These are phyloP conservation scores for Moesziomyces aphidis DNA, from an alignment of 1,284 basidiomycete species.

Conservation along the genomic window DNA sequence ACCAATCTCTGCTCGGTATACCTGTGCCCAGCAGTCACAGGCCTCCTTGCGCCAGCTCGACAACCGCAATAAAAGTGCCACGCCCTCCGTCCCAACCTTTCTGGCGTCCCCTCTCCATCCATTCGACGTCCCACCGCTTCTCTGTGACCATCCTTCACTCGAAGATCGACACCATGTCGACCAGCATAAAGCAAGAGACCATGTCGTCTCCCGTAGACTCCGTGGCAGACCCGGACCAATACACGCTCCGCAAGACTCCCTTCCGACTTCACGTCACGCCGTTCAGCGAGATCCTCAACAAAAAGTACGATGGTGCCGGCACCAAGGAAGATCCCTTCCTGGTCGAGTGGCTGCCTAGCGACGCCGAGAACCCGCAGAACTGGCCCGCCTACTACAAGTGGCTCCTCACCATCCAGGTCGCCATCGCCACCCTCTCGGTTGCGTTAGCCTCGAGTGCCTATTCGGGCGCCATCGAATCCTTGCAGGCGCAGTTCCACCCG, in stretches of 20 bases:
- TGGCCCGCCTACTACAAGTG: slow-evolving; percentile 44
- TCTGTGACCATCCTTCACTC: background rate
- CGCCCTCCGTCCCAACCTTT: no score
- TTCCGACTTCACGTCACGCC: slow-evolving; percentile 66
- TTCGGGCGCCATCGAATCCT: slow-evolving; percentile 51
- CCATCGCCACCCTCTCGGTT: slow-evolving; percentile 60
- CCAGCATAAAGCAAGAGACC: background rate
- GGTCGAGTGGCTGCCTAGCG: slow-evolving; percentile 58
- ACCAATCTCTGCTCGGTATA: no score
- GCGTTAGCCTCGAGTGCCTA: slow-evolving; percentile 57
- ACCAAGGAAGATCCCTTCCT: slow-evolving; percentile 69
- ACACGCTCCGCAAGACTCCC: slow-evolving; percentile 38
- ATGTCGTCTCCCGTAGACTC: background rate
- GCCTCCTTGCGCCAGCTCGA: background rate
- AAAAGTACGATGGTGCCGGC: slow-evolving; percentile 68
- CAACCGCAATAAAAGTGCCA: slow-evolving; percentile 3
- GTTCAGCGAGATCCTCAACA: slow-evolving; percentile 66
- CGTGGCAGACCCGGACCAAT: slow-evolving; percentile 19
- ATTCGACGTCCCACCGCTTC: background rate
- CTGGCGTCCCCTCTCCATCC: no score
- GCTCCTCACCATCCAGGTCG: slow-evolving; percentile 53
- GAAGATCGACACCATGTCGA: slow-evolving; percentile 16
- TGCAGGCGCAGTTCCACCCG: slow-evolving; percentile 46
- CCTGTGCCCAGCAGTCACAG: no score
- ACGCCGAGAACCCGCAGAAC: slow-evolving; percentile 51